phyloP scores from a whole-genome alignment of 805 yeast genomes.

The Candida namnaoensis region DNA sequence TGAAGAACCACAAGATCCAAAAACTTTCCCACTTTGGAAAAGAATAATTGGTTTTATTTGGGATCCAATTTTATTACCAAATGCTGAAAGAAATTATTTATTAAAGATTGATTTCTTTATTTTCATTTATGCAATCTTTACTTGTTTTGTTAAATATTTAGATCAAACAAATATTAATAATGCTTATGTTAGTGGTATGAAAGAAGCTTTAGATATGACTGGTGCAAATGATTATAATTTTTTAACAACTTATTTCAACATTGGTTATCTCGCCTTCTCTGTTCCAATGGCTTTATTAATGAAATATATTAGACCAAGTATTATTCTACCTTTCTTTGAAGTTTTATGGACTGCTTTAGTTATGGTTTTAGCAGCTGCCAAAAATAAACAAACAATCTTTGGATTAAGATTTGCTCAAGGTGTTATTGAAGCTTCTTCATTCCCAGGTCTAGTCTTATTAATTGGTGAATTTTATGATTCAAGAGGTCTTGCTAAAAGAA shows the following conservation, averaged over 20 bases:
- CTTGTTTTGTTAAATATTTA: slow-evolving; percentile 35
- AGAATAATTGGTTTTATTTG: slow-evolving; percentile 3
- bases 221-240: slow-evolving; percentile 44
- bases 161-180: slow-evolving; percentile 52
- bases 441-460: slow-evolving; percentile 9
- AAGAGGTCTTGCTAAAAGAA: slow-evolving; percentile 7
- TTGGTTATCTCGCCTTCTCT: slow-evolving; percentile 4
- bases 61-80: slow-evolving; percentile 3
- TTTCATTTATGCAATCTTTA: slow-evolving; percentile 7
- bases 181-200: slow-evolving; percentile 61
- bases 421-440: slow-evolving; percentile 9
- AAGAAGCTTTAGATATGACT: slow-evolving; percentile 42
- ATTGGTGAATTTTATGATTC: slow-evolving; percentile 8
- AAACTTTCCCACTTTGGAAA: slow-evolving; percentile 4
- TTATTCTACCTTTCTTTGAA: slow-evolving; percentile 4
- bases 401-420: slow-evolving; percentile 7
- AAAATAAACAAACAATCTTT: slow-evolving; percentile 1
- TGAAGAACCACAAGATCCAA: slow-evolving; percentile 1
- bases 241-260: slow-evolving; percentile 4
- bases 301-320: slow-evolving; percentile 3
- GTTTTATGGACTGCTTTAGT: slow-evolving; percentile 5
- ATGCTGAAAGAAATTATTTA: slow-evolving; percentile 4
- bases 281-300: slow-evolving; percentile 1
- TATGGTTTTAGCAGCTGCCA: slow-evolving; percentile 3
- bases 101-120: slow-evolving; percentile 7